These are phyloP conservation scores for Ustilaginoidea virens DNA, from an alignment of 2,329 filamentous ascomycete genomes.

Conservation along the genomic window DNA sequence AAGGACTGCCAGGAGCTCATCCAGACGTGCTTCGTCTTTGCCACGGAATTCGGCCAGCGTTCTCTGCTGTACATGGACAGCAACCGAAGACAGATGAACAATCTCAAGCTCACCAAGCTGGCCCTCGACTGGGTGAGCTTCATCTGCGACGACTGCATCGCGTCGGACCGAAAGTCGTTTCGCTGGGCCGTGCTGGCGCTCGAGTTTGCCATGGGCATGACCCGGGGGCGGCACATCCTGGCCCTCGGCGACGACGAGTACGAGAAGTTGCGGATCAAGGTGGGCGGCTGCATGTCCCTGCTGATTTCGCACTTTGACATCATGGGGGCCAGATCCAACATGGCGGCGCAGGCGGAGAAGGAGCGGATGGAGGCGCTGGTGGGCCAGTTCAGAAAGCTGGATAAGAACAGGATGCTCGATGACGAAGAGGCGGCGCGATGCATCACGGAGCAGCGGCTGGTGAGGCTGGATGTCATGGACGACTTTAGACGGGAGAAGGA, in stretches of 20 bases:
- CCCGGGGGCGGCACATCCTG: slow-evolving; percentile 82
- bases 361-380: slow-evolving; percentile 70
- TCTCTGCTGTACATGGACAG: slow-evolving; percentile 92
- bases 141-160: slow-evolving; percentile 91
- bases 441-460: slow-evolving; percentile 61
- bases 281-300: slow-evolving; percentile 92
- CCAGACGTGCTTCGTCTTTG: slow-evolving; percentile 94
- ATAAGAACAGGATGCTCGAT: slow-evolving; percentile 56
- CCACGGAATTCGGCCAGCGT: slow-evolving; percentile 95
- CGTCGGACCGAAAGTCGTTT: slow-evolving; percentile 89
- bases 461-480: slow-evolving; percentile 62
- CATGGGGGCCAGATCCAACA: slow-evolving; percentile 86
- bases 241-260: slow-evolving; percentile 83
- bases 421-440: slow-evolving; percentile 73
- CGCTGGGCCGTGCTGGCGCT: slow-evolving; percentile 91
- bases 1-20: slow-evolving; percentile 90
- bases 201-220: slow-evolving; percentile 97
- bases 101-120: slow-evolving; percentile 82
- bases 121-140: slow-evolving; percentile 96
- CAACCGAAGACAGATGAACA: slow-evolving; percentile 92
- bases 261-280: slow-evolving; percentile 64
- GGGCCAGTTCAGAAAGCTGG: slow-evolving; percentile 60
- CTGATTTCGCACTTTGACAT: slow-evolving; percentile 98
- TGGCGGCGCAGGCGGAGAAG: slow-evolving; percentile 88
- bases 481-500: slow-evolving; percentile 63